phyloP scores from a whole-genome alignment of 345 rosid species.

The Linum usitatissimum region DNA sequence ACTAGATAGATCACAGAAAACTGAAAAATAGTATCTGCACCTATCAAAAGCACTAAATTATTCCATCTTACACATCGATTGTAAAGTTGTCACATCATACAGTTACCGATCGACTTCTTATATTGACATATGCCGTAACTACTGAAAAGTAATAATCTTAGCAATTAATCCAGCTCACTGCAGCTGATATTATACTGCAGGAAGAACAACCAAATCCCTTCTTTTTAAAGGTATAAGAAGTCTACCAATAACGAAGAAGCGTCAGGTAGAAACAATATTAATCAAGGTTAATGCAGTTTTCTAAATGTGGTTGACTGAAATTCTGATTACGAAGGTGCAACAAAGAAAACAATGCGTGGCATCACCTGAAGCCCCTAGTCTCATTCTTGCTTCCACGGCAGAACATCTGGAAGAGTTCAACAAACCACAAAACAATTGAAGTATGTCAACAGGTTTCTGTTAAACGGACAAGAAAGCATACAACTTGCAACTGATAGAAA shows the following conservation, averaged over 20 bases:
- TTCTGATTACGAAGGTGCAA: neutral
- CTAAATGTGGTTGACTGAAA: neutral
- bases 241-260: neutral
- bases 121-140: neutral
- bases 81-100: no score
- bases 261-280: neutral
- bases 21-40: no score
- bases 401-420: conserved; percentile 55
- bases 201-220: neutral
- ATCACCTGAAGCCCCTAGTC: conserved; percentile 91
- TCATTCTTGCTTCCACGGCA: conserved; percentile 96
- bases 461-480: conserved; percentile 2
- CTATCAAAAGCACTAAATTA: no score
- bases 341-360: neutral
- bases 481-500: conserved; percentile 7
- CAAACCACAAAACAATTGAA: conserved; percentile 4
- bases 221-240: neutral
- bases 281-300: neutral
- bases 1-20: no score
- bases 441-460: neutral
- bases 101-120: no score
- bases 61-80: no score
- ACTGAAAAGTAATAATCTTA: neutral
- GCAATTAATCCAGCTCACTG: neutral
- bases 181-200: neutral